Evolutionary conservation across 2,329 filamentous ascomycete genomes (phyloP).

Genomic region (Waltergamsia citrina): DNA sequence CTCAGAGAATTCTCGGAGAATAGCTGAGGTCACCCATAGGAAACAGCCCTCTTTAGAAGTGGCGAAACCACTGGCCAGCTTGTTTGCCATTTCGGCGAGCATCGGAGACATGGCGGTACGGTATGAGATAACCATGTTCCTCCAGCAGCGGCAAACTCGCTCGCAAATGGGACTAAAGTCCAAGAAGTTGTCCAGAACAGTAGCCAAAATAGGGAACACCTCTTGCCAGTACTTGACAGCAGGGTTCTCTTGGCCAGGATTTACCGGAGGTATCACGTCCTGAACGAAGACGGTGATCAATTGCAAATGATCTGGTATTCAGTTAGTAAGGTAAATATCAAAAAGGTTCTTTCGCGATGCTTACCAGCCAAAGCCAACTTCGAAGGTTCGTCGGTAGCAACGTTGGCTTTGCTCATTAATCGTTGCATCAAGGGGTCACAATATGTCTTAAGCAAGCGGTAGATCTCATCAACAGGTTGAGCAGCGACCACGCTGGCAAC

Average conservation of each 20-base stretch:
- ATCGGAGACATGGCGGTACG: conserved; percentile 80
- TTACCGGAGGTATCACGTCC: conserved; percentile 63
- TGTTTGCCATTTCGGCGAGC: conserved; percentile 76
- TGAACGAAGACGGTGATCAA: conserved; percentile 88
- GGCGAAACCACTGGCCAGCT: conserved; percentile 77
- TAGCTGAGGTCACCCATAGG: conserved; percentile 94
- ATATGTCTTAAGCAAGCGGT: conserved; percentile 81
- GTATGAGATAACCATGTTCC: conserved; percentile 94
- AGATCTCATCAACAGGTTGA: conserved; percentile 71
- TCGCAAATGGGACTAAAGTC: conserved; percentile 84
- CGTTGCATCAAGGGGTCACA: conserved; percentile 83
- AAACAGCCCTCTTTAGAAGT: conserved; percentile 89
- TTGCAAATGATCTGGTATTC: conserved; percentile 80
- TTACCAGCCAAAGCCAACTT: conserved; percentile 79
- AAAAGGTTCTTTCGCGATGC: too few relatives aligned
- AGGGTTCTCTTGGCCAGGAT: conserved; percentile 67
- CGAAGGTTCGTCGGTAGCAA: conserved; percentile 70
- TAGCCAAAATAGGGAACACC: conserved; percentile 78
- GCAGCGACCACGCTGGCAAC: conserved; percentile 86
- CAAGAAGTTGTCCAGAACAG: conserved; percentile 81
- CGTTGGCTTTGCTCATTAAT: conserved; percentile 79
- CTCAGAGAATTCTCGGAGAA: conserved; percentile 90
- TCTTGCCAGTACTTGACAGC: conserved; percentile 95
- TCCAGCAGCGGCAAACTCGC: conserved; percentile 88
- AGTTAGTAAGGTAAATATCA: too few relatives aligned